Evolutionary conservation across 1,139 yeast species (phyloP).

Genomic region (Eremothecium gossypii): DNA sequence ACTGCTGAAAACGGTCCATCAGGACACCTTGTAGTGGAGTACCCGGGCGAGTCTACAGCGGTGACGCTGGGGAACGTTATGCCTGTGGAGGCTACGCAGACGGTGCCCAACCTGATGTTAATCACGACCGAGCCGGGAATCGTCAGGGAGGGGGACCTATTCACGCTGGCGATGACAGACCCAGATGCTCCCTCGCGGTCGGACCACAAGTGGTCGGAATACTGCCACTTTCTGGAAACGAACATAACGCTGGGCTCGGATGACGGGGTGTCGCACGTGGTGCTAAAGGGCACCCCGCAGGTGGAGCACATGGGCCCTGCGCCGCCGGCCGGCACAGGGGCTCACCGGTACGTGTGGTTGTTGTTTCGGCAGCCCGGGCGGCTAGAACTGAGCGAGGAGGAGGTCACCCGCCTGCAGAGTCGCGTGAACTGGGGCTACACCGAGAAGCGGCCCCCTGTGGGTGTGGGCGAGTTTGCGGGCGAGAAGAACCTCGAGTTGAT

Average conservation of each 20-base stretch:
- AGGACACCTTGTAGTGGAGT: constrained; percentile 37
- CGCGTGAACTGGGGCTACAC: constrained; percentile 78
- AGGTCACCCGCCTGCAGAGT: constrained; percentile 28
- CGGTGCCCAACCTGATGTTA: constrained; percentile 54
- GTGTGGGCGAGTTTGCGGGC: constrained; percentile 66
- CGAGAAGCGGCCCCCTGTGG: constrained; percentile 55
- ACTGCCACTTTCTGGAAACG: constrained; percentile 63
- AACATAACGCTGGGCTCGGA: constrained; percentile 41
- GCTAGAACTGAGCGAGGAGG: constrained; percentile 5
- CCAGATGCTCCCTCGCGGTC: constrained; percentile 87
- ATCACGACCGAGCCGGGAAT: constrained; percentile 35
- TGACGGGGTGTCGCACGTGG: constrained; percentile 21
- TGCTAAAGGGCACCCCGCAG: constrained; percentile 22
- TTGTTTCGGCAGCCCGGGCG: constrained; percentile 52
- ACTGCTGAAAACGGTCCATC: constrained; percentile 16
- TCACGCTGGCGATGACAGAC: constrained; percentile 73
- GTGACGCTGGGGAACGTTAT: constrained; percentile 78
- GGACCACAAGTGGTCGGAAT: constrained; percentile 85
- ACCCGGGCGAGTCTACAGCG: constrained; percentile 35
- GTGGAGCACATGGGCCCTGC: constrained; percentile 66
- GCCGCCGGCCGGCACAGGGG: constrained; percentile 76
- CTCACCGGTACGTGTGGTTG: constrained; percentile 72
- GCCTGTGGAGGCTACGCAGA: constrained; percentile 55
- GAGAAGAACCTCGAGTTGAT: constrained; percentile 56
- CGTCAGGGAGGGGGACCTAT: constrained; percentile 31